Conservation (phyloP, 2,329 filamentous ascomycete genomes). For the Penicillium sp. region DNA sequence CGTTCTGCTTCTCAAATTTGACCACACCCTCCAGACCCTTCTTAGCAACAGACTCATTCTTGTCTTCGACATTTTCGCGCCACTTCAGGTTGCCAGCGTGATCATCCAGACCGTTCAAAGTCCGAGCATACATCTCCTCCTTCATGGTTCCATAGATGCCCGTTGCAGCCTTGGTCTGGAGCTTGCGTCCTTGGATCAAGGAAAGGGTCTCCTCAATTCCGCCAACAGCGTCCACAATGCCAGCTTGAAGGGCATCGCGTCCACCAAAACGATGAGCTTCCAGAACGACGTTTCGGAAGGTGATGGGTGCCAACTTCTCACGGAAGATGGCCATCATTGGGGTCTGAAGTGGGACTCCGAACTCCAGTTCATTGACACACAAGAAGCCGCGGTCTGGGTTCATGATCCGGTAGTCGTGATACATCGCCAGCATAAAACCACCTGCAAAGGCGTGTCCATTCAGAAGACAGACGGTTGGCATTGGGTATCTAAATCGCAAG, state of each 20-base stretch:
- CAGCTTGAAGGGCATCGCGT: constrained; percentile 62
- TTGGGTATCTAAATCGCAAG: constrained; percentile 59
- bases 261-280: constrained; percentile 70
- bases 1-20: constrained; percentile 49
- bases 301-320: constrained; percentile 59
- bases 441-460: constrained; percentile 82
- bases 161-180: constrained; percentile 63
- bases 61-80: constrained; percentile 51
- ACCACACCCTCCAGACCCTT: constrained; percentile 52
- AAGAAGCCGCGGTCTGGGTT: constrained; percentile 70
- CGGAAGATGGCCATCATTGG: constrained; percentile 76
- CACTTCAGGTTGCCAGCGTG: constrained; percentile 50
- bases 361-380: constrained; percentile 79
- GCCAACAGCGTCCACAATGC: constrained; percentile 69
- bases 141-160: constrained; percentile 73
- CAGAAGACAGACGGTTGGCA: constrained; percentile 78
- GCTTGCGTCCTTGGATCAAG: constrained; percentile 60
- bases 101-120: constrained; percentile 59
- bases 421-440: constrained; percentile 78
- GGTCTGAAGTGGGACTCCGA: constrained; percentile 72
- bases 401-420: constrained; percentile 81
- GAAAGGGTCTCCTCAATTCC: constrained; percentile 63
- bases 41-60: constrained; percentile 43
- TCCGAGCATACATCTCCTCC: constrained; percentile 72
- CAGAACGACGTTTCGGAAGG: constrained; percentile 68